These are phyloP conservation scores for Chenopodium berlandieri DNA, from an alignment of 148 eudicot genomes.

Conservation along the genomic window DNA sequence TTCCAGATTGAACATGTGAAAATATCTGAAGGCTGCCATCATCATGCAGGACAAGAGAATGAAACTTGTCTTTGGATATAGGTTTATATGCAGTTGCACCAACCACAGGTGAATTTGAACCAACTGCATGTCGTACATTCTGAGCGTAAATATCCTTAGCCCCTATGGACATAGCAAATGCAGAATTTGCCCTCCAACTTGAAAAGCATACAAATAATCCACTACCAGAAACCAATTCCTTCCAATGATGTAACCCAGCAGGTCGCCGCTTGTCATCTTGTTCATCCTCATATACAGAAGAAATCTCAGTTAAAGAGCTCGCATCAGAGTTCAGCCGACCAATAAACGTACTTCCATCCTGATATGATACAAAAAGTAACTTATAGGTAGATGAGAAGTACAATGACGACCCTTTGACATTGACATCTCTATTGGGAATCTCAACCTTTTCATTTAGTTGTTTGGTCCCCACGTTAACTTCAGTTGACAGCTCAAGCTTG, in stretches of 20 bases:
- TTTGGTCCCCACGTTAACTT: slow-evolving; percentile 72
- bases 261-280: slow-evolving; percentile 70
- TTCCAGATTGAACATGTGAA: slow-evolving; percentile 70
- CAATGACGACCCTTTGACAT: slow-evolving; percentile 74
- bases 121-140: slow-evolving; percentile 77
- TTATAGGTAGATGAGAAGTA: slow-evolving; percentile 78
- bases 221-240: slow-evolving; percentile 73
- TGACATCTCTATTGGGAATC: slow-evolving; percentile 48
- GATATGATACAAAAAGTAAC: slow-evolving; percentile 79
- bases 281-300: slow-evolving; percentile 72
- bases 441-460: slow-evolving; percentile 67
- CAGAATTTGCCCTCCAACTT: slow-evolving; percentile 67
- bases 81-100: slow-evolving; percentile 93
- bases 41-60: slow-evolving; percentile 91
- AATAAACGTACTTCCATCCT: slow-evolving; percentile 82
- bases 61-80: slow-evolving; percentile 86
- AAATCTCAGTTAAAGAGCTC: slow-evolving; percentile 61
- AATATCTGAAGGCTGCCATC: slow-evolving; percentile 99
- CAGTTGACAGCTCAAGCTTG: slow-evolving; percentile 72
- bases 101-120: slow-evolving; percentile 89
- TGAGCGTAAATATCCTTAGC: slow-evolving; percentile 71
- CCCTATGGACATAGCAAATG: slow-evolving; percentile 75
- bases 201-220: slow-evolving; percentile 93
- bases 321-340: slow-evolving; percentile 71
- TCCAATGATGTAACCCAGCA: slow-evolving; percentile 94